Evolutionary conservation across 2,329 filamentous ascomycete species (phyloP), one percentile per base, ranked within the genome.

Genomic region (Nemania abortiva): DNA sequence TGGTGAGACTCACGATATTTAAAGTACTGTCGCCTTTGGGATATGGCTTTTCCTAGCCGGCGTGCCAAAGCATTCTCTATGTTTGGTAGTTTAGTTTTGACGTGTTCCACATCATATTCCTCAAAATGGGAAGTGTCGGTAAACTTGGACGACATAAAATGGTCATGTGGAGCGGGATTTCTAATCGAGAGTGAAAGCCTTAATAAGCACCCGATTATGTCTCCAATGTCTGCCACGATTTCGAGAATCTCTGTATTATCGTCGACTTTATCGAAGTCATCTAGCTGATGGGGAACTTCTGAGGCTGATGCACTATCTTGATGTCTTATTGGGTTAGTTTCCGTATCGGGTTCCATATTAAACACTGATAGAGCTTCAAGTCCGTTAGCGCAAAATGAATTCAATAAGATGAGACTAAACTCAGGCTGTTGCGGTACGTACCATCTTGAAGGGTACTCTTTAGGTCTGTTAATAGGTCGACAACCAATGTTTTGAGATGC

Each of bases 1-100:
- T 63, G 62, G 22, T 65, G 66, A 37, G 57, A 2, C 13, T 69
- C 56, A 13, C 66, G 55, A 47, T 69, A 69, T 34, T 65, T 69
- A 20, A 69, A 69, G 45, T 69, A 69, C 37, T 69, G 66, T 6
- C 66, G 66, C 34, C 66, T 57, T 24, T 24, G 56, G 13, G 66
- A 52, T 45, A 69, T 62, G 1, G 56, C 66, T 61, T 62, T 61
- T 2, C 66, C 66, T 18, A 69, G 55, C 20, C 62, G 50, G 3
- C n/a, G 6, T 20, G 66, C 61, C 9, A 68, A 39, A 2, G 11
- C 6, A 20, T 15, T 20, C 2, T 59, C 15, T 60, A 60, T 9
- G 2, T n/a, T 6, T 6, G 31, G 11, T 6, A 59, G 24, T 9
- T 65, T 65, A 13, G 55, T n/a, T 47, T 60, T 45, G 3, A 65